Evolutionary conservation across 2,329 filamentous ascomycete species (phyloP), one percentile per base, ranked within the genome.

Genomic region (Exophiala sp.): DNA sequence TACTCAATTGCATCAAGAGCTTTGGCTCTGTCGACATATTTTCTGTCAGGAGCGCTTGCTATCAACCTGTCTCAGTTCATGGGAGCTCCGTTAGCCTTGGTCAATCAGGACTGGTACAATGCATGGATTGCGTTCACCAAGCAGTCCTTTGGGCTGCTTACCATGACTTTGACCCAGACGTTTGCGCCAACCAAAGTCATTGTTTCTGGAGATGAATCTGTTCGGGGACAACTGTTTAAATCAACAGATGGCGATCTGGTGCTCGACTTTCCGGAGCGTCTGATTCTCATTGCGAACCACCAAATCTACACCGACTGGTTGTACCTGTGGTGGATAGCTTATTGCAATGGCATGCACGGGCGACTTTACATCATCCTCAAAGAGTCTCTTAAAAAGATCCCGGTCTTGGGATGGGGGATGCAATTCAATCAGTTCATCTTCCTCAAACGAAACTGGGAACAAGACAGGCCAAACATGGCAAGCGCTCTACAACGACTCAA

Each of bases 261-360:
- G 65, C 91, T 89, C 68, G 78, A 83, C 60, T 95, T 95, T 61
- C 89, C 90, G 0, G 86, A 94, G 66, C 82, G 90, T 45, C 75
- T 95, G 66, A 80, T 95, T 21, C 75, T 95, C 72, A 88, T 95
- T 69, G 89, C 90, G 21, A 95, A 95, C 67, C 90, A 95, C 67
- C 89, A 94, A 73, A 85, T 95, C 48, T 95, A 95, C 68, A 92
- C 89, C 7, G 89, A 95, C 72, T 95, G 89, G 90, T 72, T 95
- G 7, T 95, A 95, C 68, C 80, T 95, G 6, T 95, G 90, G 90
- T 95, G 90, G 90, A 85, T 90, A 21, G 88, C 85, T n/a, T 95
- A 95, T 65, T 89, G 88, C 21, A 88, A 87, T 53, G 79, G 81
- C 49, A 89, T 90, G 82, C 88, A 94, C 65, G 90, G 91, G 9